A percentile compares a stretch with the other conserved stretches of the same genome.
Conservation (phyloP, 768 basidiomycete species). For the Hypholoma fasciculare region DNA sequence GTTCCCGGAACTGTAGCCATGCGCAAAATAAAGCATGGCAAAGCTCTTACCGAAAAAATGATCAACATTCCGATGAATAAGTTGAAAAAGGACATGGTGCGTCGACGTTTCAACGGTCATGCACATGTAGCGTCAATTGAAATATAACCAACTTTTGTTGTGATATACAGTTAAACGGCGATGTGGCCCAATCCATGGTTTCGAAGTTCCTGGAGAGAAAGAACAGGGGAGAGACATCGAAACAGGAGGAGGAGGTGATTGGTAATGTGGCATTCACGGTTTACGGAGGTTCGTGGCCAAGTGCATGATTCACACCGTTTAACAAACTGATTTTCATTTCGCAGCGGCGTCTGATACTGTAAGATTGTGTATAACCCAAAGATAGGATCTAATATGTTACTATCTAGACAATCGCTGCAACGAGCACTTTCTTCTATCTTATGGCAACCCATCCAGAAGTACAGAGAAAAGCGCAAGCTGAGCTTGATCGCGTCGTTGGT, state of each 20-base stretch:
- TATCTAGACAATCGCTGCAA: conserved; percentile 27
- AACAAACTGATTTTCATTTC: not conserved
- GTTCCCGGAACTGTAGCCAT: conserved; percentile 9
- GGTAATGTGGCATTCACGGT: conserved; percentile 12
- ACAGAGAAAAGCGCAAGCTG: conserved; percentile 36
- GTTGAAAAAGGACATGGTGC: not conserved
- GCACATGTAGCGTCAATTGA: too few relatives aligned
- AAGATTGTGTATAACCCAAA: not conserved
- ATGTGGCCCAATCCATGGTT: not conserved
- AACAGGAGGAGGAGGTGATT: conserved; percentile 4
- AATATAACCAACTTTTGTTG: not conserved
- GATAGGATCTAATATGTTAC: not conserved
- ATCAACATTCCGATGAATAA: not conserved
- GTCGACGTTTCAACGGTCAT: not conserved
- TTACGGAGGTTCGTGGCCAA: conserved; percentile 7
- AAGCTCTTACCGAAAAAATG: not conserved
- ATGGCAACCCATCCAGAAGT: conserved; percentile 38
- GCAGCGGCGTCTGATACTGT: conserved; percentile 6
- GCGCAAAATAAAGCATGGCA: not conserved
- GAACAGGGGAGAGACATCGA: not conserved
- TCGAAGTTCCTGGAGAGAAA: conserved; percentile 2
- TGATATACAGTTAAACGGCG: not conserved
- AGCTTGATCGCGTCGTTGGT: conserved; percentile 40
- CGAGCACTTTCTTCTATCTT: conserved; percentile 35
- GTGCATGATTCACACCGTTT: not conserved